These are phyloP conservation scores for Triangularia setosa DNA, from an alignment of 2,329 filamentous ascomycete genomes.

Conservation along the genomic window DNA sequence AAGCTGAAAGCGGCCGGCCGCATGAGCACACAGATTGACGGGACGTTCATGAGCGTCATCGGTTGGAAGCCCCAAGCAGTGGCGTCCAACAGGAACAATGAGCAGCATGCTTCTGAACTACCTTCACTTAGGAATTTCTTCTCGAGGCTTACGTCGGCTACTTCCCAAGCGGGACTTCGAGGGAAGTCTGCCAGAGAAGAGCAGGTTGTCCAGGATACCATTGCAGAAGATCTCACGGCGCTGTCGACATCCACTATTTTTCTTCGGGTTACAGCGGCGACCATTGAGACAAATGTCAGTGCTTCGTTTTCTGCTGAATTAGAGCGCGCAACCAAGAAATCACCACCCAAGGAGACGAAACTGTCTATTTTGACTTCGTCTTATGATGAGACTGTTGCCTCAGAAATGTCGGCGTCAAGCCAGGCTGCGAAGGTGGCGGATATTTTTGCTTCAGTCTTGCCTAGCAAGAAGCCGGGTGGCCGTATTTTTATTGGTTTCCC, in stretches of 20 bases:
- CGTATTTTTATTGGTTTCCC: constrained; percentile 97
- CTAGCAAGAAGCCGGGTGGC: constrained; percentile 75
- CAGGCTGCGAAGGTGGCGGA: constrained; percentile 60
- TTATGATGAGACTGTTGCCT: constrained; percentile 73
- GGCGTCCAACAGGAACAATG: constrained; percentile 40
- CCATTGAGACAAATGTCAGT: constrained; percentile 71
- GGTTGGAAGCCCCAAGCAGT: constrained; percentile 68
- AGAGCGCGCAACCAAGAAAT: constrained; percentile 94
- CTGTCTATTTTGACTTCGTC: constrained; percentile 88
- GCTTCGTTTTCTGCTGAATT: constrained; percentile 75
- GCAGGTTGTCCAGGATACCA: constrained; percentile 55
- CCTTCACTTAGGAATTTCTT: constrained; percentile 76
- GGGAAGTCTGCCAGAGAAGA: constrained; percentile 61
- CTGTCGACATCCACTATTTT: constrained; percentile 77
- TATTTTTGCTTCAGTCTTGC: constrained; percentile 86
- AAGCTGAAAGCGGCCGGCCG: constrained; percentile 75
- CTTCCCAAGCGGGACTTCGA: constrained; percentile 47
- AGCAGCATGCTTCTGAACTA: constrained; percentile 46
- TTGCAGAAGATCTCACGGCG: constrained; percentile 68
- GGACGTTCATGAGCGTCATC: constrained; percentile 80
- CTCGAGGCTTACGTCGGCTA: constrained; percentile 62
- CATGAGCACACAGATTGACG: constrained; percentile 88
- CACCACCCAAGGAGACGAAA: constrained; percentile 81
- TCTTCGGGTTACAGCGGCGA: constrained; percentile 79
- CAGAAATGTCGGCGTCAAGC: constrained; percentile 50